Evolutionary conservation across 192 early-diverging fungal genomes (phyloP).

Genomic region (Coemansia reversa): DNA sequence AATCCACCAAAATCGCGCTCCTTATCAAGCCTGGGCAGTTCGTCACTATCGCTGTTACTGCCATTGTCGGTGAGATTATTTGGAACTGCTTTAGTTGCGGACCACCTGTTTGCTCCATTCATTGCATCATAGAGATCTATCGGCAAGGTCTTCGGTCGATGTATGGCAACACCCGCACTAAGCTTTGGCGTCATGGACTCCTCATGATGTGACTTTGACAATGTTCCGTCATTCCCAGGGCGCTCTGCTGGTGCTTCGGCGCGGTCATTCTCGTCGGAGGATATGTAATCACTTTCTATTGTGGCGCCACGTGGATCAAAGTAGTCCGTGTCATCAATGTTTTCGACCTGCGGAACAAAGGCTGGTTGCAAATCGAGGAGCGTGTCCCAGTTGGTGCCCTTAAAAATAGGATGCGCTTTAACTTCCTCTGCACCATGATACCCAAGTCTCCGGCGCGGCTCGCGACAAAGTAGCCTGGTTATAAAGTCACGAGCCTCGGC

Average conservation of each 20-base stretch:
- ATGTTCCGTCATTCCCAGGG: background rate
- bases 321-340: conserved; percentile 85
- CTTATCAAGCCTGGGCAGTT: conserved; percentile 15
- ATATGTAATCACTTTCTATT: conserved; percentile 42
- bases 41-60: background rate
- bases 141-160: conserved; percentile 35
- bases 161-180: conserved; percentile 2
- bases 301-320: conserved; percentile 88
- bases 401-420: conserved; percentile 64
- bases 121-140: conserved; percentile 2
- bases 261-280: background rate
- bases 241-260: conserved; percentile 14
- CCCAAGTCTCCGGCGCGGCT: conserved; percentile 61
- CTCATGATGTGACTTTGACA: conserved; percentile 17
- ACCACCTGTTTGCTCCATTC: background rate
- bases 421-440: conserved; percentile 59
- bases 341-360: conserved; percentile 78
- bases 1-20: conserved; percentile 80
- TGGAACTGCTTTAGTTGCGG: no score
- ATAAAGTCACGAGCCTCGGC: conserved; percentile 52
- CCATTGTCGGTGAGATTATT: no score
- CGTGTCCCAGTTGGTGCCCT: conserved; percentile 60
- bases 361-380: conserved; percentile 64
- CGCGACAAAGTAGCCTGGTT: conserved; percentile 58
- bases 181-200: conserved; percentile 2